Evolutionary conservation across 2,329 filamentous ascomycete species (phyloP).

Genomic region (Hirsutella minnesotensis): DNA sequence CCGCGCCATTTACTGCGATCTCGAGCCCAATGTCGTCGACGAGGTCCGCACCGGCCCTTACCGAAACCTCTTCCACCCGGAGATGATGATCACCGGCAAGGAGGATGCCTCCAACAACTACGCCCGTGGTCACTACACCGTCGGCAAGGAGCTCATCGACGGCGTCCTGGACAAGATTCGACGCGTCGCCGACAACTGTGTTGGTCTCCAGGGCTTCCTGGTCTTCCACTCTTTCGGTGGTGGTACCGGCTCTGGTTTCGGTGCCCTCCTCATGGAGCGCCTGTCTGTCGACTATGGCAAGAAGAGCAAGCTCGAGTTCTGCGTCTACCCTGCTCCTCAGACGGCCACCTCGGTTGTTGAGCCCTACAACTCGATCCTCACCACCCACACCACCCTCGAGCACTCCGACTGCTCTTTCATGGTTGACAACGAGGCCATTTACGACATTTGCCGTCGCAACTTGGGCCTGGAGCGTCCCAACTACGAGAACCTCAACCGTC

Average conservation of each 20-base stretch:
- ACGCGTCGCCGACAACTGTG: slow-evolving; percentile 94
- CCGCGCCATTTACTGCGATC: slow-evolving; percentile 98
- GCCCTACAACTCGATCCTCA: slow-evolving; percentile 99
- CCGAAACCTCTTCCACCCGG: slow-evolving; percentile 94
- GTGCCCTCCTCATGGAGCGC: slow-evolving; percentile 96
- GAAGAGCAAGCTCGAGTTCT: slow-evolving; percentile 99
- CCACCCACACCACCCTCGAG: slow-evolving; percentile 97
- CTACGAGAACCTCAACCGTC: slow-evolving; percentile 97
- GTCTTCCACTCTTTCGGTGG: slow-evolving; percentile 99
- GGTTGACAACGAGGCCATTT: slow-evolving; percentile 99
- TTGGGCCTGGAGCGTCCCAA: slow-evolving; percentile 93
- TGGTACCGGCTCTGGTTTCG: slow-evolving; percentile 97
- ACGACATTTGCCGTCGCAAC: slow-evolving; percentile 98
- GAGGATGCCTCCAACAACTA: slow-evolving; percentile 99
- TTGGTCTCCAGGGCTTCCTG: slow-evolving; percentile 95
- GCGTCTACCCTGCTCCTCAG: slow-evolving; percentile 95
- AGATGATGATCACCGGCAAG: slow-evolving; percentile 99
- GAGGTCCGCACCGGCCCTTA: slow-evolving; percentile 97
- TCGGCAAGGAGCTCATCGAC: slow-evolving; percentile 98
- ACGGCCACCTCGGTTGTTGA: slow-evolving; percentile 96
- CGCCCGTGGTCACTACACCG: slow-evolving; percentile 98
- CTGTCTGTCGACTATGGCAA: slow-evolving; percentile 98
- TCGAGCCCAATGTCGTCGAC: slow-evolving; percentile 98
- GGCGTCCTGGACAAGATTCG: slow-evolving; percentile 96
- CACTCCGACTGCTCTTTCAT: slow-evolving; percentile 99